Evolutionary conservation across 768 basidiomycete genomes (phyloP).

Genomic region (Serendipita indica): DNA sequence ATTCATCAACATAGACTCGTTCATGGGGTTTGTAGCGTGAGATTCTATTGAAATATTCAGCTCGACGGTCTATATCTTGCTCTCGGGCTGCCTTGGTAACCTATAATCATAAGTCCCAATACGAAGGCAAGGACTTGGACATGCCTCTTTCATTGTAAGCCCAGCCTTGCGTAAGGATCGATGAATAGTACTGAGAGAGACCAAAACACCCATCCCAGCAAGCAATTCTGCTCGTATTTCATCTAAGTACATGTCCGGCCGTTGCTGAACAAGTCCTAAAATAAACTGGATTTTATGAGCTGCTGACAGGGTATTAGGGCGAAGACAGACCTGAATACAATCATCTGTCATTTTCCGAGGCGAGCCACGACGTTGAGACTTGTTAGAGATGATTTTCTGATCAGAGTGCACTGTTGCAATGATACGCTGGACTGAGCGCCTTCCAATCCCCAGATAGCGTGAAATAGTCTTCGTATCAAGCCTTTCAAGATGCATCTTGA

Average conservation of each 20-base stretch:
- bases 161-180: not conserved
- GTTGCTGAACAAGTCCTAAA: not conserved
- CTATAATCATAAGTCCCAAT: not conserved
- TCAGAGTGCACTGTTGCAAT: not conserved
- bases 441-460: not conserved
- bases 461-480: not conserved
- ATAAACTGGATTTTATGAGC: not conserved
- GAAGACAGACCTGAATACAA: not conserved
- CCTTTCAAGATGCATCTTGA: not conserved
- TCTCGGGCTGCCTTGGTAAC: not conserved
- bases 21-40: conserved; percentile 13
- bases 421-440: not conserved
- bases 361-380: not conserved
- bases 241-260: not conserved
- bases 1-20: conserved; percentile 17
- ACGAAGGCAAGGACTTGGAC: not conserved
- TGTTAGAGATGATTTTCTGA: not conserved
- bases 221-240: not conserved
- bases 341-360: not conserved
- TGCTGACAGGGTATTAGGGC: not conserved
- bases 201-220: not conserved
- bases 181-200: not conserved
- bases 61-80: not conserved
- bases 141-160: not conserved
- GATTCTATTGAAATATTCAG: not conserved